Base-by-base conservation (phyloP, 169 alveolate species). In the Plasmodium ovale region DNA sequence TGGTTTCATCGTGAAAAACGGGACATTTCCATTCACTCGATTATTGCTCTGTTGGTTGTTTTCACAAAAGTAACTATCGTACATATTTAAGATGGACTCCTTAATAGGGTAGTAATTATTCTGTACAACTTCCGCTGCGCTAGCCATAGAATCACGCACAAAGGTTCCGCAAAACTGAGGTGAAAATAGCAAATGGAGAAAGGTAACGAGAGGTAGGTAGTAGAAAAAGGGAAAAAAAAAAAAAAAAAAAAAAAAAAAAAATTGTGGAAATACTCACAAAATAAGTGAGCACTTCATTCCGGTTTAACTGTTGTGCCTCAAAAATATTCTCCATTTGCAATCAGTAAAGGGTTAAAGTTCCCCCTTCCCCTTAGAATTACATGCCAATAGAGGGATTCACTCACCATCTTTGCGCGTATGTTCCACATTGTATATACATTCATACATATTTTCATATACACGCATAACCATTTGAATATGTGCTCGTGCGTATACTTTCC, bases 21-120 rank as follows among this genome's bases (percentile, higher is more conserved):
- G 77, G 31, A 77, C 88, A 3, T 68, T 68, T 5, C 88, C 88
- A 77, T 60, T 77, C 42, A 77, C 68, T 14, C 77, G 29, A 39
- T 37, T 56, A 53, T 23, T 77, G 53, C 39, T 44, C n/a, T 77
- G 88, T 14, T 77, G 88, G 0, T 65, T 42, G 16, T 7, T 54
- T 10, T 77, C 88, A 53, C 88, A 60, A 60, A 77, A 77, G 37
- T 77, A 77, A n/a, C 58, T 60, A 37, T 77, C 88, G 39, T 77
- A 77, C 2, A 47, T 29, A 19, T 62, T 77, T 67, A 77, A 19
- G 14, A 77, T 19, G 25, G 88, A 77, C 25, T 77, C 88, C 39
- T 77, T 77, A 25, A 77, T 77, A 5, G 88, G 88, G 29, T 77
- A 77, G 21, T 77, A 77, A 23, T 77, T 77, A 37, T 62, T 77